Evolutionary conservation across 2,329 filamentous ascomycete species (phyloP), one percentile per base, ranked within the genome.

Genomic region (Monilinia fructicola): DNA sequence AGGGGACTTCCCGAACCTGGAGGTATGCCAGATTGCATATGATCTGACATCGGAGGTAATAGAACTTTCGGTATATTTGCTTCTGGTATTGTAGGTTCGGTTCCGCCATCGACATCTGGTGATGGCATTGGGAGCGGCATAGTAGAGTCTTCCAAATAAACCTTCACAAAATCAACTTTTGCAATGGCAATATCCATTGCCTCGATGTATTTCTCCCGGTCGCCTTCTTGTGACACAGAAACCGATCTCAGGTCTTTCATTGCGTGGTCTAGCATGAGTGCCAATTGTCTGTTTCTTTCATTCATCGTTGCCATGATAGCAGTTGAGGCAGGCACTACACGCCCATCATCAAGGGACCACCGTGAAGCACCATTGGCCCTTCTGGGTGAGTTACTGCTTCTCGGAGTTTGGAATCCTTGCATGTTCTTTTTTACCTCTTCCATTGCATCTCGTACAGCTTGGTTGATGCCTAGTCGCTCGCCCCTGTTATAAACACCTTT

Each of bases 401-500:
- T 80, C 2, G 82, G 80, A 66, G 86, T 84, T 69, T 91, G 88
- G 42, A 90, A 81, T 40, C 84, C 84, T 73, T 90, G 85, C 71
- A 93, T 86, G 71, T 92, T 93, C 73, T 90, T 90, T 68, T 86
- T 85, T 60, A 94, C 89, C 77, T 96, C 92, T 11, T 88, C 89
- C 74, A 95, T 85, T 23, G 91, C 91, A 71, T 91, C 90, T n/a
- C 91, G 85, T 9, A 95, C 87, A 0, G 89, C 90, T 76, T 90
- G 89, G 74, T 92, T 93, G 66, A 95, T 89, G 9, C 90, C 90
- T 69, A 93, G 86, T 73, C 87, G 89, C 77, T 93, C 90, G 63
- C 91, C 85, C 42, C 86, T 84, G 72, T 91, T 87, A 44, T 92
- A 81, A 21, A 94, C 87, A 63, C 87, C 88, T 74, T 89, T 91